Base-by-base conservation (phyloP, 768 basidiomycete species). In the Daedaleopsis sinensis region DNA sequence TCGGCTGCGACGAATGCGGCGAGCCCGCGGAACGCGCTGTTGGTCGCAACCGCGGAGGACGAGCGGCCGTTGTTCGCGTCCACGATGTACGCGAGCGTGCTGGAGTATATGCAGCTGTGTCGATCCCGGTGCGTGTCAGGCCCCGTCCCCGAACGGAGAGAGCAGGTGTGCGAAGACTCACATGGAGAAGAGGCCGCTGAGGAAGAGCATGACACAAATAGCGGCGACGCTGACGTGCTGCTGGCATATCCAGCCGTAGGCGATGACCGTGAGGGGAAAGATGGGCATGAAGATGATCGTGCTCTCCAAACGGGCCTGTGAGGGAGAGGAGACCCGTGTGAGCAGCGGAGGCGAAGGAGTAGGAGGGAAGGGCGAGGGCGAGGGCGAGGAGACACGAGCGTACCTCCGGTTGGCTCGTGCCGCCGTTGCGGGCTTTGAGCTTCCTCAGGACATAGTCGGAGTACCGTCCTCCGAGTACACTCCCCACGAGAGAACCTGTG, bases 61-160 rank as follows among this genome's bases (percentile, higher is more conserved):
- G 91, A 91, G 32, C 90, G 83, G 10, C 94, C 94, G 7, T 80
- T 78, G 70, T 96, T 97, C 5, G 92, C 85, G 67, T 97, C 94
- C 16, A 95, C 92, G 37, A 95, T 79, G 67, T 94, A 96, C 0
- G 94, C 89, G 35, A 96, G 74, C 0, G 90, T 88, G 52, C 85
- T 85, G 16, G 85, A 75, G 69, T 90, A 89, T 51, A 87, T 84
- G 74, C 79, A 79, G 66, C 83, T 85, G 61, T 43, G 21, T 23
- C 39, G 11, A 32, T 32, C 27, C 27, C 27, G 37, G 32, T 5
- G 3, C 39, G 23, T 23, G 15, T n/a, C 16, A 47, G 53, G 32
- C 56, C 51, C 11, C 59, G 53, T 38, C 56, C 51, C 11, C 59
- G 60, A 42, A 47, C 46, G 19, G 6, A 10, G 15, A 27, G 51